Conservation (phyloP, 2,329 filamentous ascomycete species). For the Colletotrichum scovillei region DNA sequence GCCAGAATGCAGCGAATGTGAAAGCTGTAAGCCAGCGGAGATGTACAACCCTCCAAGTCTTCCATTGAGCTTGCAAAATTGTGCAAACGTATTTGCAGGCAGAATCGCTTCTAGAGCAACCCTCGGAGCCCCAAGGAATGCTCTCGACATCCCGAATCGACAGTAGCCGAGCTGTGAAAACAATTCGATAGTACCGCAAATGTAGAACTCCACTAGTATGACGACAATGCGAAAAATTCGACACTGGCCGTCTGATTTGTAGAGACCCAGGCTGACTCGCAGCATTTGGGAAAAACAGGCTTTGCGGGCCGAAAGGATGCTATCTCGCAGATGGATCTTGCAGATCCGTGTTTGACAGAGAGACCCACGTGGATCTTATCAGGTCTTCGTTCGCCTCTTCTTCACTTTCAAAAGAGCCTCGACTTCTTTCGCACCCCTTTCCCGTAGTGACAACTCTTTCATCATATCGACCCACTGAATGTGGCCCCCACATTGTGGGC, state of each 20-base stretch:
- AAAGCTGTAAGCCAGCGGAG: too few relatives aligned
- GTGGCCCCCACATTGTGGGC: slow-evolving; percentile 74
- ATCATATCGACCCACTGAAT: slow-evolving; percentile 82
- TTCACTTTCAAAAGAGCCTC: slow-evolving; percentile 68
- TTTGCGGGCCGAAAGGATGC: not conserved
- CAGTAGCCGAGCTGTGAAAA: not conserved
- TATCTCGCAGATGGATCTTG: slow-evolving; percentile 4
- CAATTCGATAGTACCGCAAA: not conserved
- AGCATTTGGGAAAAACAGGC: not conserved
- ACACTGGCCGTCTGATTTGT: not conserved
- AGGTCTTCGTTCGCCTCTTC: slow-evolving; percentile 40
- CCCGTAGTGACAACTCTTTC: slow-evolving; percentile 82
- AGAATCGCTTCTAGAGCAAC: not conserved
- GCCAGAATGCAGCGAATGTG: not conserved
- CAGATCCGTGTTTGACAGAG: not conserved
- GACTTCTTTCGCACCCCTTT: slow-evolving; percentile 76
- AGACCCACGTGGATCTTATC: slow-evolving; percentile 14
- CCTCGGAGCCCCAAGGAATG: too few relatives aligned
- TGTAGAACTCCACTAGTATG: not conserved
- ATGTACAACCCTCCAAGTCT: not conserved
- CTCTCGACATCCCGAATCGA: not conserved
- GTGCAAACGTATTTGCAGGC: not conserved
- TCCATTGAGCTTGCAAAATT: too few relatives aligned
- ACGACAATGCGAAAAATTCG: not conserved
- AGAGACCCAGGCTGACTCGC: not conserved